Evolutionary conservation across 345 rosid genomes (phyloP), one percentile per base, ranked within the genome.

Genomic region (Corchorus olitorius): DNA sequence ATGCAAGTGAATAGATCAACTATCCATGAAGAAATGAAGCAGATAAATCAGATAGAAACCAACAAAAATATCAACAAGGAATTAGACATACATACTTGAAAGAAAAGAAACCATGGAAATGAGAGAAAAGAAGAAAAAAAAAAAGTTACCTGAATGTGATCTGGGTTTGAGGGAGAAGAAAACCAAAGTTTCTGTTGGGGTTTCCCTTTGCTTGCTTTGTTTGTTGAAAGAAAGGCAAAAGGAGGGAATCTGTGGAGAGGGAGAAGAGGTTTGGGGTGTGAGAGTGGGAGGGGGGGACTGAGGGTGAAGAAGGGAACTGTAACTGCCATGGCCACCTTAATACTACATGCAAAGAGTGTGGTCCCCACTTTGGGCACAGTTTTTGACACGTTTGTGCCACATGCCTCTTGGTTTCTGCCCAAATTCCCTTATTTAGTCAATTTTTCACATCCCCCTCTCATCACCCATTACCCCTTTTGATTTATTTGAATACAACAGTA

Each of bases 381-480:
- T 58, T 49, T 72, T 33, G 83, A 81, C 83, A 81, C 83, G 83
- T 81, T 19, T 41, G 53, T 52, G 80, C 63, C 83, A 77, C 75
- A 67, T 76, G 83, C 72, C 77, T 4, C 43, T 14, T 4, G 1
- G 4, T 54, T 73, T 73, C 74, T 59, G 80, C 72, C 52, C n/a
- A 52, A 65, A 22, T 67, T 67, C 34, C 46, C 55, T 55, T 55
- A 12, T 43, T 9, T 62, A 35, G 48, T 41, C 59, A 53, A 53
- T 4, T 35, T 70, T 34, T 58, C 48, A 52, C 16, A 59, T 20
- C 1, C 62, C 62, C 10, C 20, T 5, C 27, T 27, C 27, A 27
- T 27, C 27, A 27, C 27, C 9, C 62, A 58, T 58, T 34, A 55
- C 20, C 49, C 72, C 35, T 67, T 67, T 46, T n/a, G n/a, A n/a